Evolutionary conservation across 306 rosid genomes (phyloP).

Genomic region (Acacia melanoxylon): DNA sequence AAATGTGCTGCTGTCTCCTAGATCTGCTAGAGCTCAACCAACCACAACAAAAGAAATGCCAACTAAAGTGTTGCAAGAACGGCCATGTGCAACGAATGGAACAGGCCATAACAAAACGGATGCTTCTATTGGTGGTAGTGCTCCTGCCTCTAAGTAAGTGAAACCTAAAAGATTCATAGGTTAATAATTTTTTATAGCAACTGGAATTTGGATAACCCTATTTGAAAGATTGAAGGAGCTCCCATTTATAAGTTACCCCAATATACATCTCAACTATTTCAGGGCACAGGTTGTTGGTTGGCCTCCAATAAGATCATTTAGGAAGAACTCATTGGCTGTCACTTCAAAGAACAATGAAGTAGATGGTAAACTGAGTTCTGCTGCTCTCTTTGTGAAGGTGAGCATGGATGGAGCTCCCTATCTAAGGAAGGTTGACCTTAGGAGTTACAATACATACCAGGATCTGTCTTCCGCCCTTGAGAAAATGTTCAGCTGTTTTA

Average conservation of each 20-base stretch:
- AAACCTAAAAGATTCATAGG: background rate
- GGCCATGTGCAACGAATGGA: slow-evolving; percentile 58
- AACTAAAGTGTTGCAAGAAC: slow-evolving; percentile 63
- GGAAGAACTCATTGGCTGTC: slow-evolving; percentile 80
- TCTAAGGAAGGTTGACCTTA: slow-evolving; percentile 92
- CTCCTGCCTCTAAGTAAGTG: slow-evolving; percentile 90
- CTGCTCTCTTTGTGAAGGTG: slow-evolving; percentile 90
- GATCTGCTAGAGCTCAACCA: slow-evolving; percentile 65
- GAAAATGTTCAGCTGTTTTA: slow-evolving; percentile 97
- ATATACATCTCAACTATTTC: slow-evolving; percentile 27
- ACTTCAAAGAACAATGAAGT: slow-evolving; percentile 82
- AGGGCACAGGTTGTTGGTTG: slow-evolving; percentile 99
- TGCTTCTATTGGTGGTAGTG: slow-evolving; percentile 51
- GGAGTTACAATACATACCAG: slow-evolving; percentile 71
- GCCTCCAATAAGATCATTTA: slow-evolving; percentile 92
- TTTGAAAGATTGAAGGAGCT: background rate
- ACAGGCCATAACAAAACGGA: slow-evolving; percentile 46
- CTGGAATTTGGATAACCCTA: background rate
- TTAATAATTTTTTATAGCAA: background rate
- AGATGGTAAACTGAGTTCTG: slow-evolving; percentile 77
- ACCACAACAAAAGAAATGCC: slow-evolving; percentile 51
- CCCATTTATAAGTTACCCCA: background rate
- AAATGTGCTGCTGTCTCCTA: slow-evolving; percentile 52
- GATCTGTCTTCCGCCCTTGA: slow-evolving; percentile 92
- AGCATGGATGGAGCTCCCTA: slow-evolving; percentile 99